Evolutionary conservation across 768 basidiomycete genomes (phyloP).

Genomic region (Hypholoma fasciculare): DNA sequence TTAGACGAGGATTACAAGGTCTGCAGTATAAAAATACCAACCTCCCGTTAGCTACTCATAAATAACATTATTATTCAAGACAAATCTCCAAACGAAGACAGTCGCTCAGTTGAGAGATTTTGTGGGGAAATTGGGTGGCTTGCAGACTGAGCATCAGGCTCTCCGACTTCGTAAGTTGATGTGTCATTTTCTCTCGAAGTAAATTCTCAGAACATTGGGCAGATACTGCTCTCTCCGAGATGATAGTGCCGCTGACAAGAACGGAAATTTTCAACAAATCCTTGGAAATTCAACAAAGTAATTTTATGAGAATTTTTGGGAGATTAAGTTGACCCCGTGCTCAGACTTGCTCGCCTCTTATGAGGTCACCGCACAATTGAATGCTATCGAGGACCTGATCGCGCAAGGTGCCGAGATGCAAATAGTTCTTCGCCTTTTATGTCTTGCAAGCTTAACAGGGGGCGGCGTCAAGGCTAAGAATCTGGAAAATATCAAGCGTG

Average conservation of each 20-base stretch:
- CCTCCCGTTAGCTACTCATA: slow-evolving; percentile 4
- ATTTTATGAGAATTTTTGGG: slow-evolving; percentile 20
- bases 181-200: slow-evolving; percentile 45
- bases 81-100: slow-evolving; percentile 85
- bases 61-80: slow-evolving; percentile 36
- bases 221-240: slow-evolving; percentile 96
- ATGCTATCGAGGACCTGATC: slow-evolving; percentile 89
- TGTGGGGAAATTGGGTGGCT: slow-evolving; percentile 90
- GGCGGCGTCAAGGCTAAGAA: slow-evolving; percentile 87
- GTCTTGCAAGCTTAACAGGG: slow-evolving; percentile 80
- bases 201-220: slow-evolving; percentile 30
- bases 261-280: slow-evolving; percentile 90
- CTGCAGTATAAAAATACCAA: slow-evolving; percentile 12
- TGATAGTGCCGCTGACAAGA: slow-evolving; percentile 80
- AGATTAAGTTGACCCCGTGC: neutral
- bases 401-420: slow-evolving; percentile 84
- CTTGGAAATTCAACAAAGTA: slow-evolving; percentile 95
- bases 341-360: slow-evolving; percentile 94
- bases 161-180: slow-evolving; percentile 75
- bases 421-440: slow-evolving; percentile 75
- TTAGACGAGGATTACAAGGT: slow-evolving; percentile 95
- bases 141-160: slow-evolving; percentile 91
- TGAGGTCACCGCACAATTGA: slow-evolving; percentile 75
- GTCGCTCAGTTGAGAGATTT: slow-evolving; percentile 92
- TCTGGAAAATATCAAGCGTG: slow-evolving; percentile 87